Conservation (phyloP, 2,329 filamentous ascomycete species). For the Monosporascus sp. region DNA sequence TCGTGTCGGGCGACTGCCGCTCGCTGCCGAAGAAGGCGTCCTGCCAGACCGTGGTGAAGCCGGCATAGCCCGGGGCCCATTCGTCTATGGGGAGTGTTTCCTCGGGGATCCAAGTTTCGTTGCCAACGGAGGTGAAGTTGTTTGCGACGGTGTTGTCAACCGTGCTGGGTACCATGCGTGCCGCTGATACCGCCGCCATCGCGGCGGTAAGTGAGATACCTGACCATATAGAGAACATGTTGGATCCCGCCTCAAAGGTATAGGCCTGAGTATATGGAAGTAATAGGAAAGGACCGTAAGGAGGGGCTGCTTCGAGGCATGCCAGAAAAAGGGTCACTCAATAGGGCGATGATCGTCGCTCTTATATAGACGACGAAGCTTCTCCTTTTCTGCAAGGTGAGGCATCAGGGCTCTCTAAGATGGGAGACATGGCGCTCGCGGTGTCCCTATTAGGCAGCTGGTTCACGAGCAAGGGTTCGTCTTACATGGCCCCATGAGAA, state of each 20-base stretch:
- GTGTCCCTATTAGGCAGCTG: neutral
- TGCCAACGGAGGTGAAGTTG: neutral
- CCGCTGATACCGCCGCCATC: neutral
- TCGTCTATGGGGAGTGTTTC: neutral
- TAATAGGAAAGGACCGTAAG: neutral
- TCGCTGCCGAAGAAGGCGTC: constrained; percentile 39
- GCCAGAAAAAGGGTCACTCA: neutral
- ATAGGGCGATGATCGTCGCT: neutral
- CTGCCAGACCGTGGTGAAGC: constrained; percentile 39
- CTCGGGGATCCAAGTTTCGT: neutral
- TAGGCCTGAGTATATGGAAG: neutral
- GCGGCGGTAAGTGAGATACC: neutral
- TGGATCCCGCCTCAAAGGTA: neutral
- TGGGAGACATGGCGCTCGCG: neutral
- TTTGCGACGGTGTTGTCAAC: neutral
- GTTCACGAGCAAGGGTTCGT: neutral
- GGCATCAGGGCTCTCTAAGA: neutral
- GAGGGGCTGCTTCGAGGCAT: neutral
- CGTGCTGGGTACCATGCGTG: neutral
- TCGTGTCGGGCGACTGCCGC: constrained; percentile 30
- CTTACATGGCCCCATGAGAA: neutral
- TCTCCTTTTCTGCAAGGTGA: neutral
- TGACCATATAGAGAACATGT: neutral
- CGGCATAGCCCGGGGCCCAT: constrained; percentile 30
- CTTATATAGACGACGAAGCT: neutral